A percentile compares a stretch with the other conserved stretches of the same genome.
phyloP scores from a whole-genome alignment of 2,329 filamentous ascomycete species.

The Geosmithia putterillii region DNA sequence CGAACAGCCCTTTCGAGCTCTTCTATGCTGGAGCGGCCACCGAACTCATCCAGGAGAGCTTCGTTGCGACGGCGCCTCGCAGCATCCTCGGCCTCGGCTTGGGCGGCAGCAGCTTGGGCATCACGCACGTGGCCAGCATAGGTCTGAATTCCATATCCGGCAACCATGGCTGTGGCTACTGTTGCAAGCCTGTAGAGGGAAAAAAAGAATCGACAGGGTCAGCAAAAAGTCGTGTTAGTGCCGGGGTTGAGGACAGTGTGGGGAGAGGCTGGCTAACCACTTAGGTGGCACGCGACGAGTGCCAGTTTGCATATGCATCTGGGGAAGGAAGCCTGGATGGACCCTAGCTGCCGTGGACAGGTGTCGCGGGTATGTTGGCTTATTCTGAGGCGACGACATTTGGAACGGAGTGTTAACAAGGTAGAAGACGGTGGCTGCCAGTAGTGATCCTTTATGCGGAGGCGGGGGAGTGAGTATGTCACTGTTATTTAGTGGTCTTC shows the following conservation, averaged over 20 bases:
- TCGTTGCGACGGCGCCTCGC: conserved; percentile 23
- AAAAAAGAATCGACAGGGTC: neutral
- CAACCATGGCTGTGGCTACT: conserved; percentile 15
- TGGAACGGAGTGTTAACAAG: neutral
- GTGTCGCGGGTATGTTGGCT: conserved; percentile 5
- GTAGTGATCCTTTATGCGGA: neutral
- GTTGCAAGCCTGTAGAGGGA: conserved; percentile 15
- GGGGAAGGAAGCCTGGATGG: conserved; percentile 18
- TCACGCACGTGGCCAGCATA: conserved; percentile 15
- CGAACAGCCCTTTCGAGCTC: conserved; percentile 34
- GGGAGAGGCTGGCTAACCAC: conserved; percentile 13
- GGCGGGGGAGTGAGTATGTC: too few relatives aligned
- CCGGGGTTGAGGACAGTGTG: neutral
- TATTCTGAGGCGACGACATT: conserved; percentile 4
- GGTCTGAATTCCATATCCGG: conserved; percentile 20
- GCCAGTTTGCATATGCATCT: conserved; percentile 14
- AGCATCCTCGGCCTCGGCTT: conserved; percentile 19
- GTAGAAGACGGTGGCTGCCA: neutral
- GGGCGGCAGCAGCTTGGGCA: conserved; percentile 14
- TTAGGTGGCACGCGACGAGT: conserved; percentile 14
- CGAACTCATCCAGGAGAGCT: conserved; percentile 35
- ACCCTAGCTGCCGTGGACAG: conserved; percentile 21
- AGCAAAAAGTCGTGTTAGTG: neutral
- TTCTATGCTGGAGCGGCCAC: conserved; percentile 33
- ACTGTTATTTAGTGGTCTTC: too few relatives aligned